Base-by-base conservation (phyloP, 176 grass and related monocot species). In the Carex kokanica region DNA sequence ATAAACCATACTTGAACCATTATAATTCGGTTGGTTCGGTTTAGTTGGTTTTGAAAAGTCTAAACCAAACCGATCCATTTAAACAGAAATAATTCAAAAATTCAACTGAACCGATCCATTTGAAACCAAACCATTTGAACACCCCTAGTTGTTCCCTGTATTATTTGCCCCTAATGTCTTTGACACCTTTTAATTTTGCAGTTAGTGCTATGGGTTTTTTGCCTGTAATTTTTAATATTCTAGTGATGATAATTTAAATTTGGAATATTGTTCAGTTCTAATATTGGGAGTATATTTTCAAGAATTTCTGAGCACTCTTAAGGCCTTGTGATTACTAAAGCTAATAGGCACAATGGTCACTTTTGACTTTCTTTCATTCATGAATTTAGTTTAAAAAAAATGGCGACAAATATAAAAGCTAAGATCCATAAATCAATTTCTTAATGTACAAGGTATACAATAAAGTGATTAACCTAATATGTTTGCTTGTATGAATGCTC, bases 401-500 rank as follows among this genome's bases (percentile, higher is more conserved):
- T 29, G 49, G 2, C 0, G 14, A 56, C 24, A 77, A 8, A 53
- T 55, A 8, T 77, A 12, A 31, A 75, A 55, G 31, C 45, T 21
- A 31, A 73, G 41, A 73, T 73, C 10, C 53, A 11, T 59, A 78
- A 78, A 17, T 32, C 14, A 60, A 63, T 21, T 60, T 24, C 18
- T 61, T 81, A 23, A 41, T 8, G 43, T 31, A 40, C n/a, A 63
- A 60, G 24, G 43, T 61, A 81, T 15, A 21, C 6, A n/a, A 15
- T 60, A 81, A 20, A 31, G 49, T 49, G 2, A 62, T 64, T 64
- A 64, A 81, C 32, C 10, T 47, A 15, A 13, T 63, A 64, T 82
- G 8, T 54, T 18, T 68, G 24, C 27, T 47, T 66, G 2, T 64
- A 62, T 29, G 13, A 21, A 54, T 41, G 63, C 84, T 58, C 92